Conservation (phyloP, 805 yeast species). For the Tetrapisispora nanseiensis region DNA sequence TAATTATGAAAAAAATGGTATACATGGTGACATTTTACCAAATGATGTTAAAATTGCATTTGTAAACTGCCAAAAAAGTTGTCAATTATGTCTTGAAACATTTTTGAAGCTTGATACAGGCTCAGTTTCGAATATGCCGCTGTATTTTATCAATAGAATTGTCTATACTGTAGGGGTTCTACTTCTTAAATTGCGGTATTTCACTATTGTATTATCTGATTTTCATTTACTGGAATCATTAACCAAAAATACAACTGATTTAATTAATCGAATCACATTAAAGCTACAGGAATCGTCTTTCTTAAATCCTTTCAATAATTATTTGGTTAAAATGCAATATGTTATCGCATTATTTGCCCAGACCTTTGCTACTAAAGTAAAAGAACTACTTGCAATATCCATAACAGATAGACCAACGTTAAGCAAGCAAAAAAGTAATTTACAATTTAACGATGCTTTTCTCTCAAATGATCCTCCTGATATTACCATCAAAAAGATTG, state of each 20-base stretch:
- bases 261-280: conserved; percentile 19
- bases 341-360: conserved; percentile 53
- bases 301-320: conserved; percentile 38
- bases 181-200: conserved; percentile 44
- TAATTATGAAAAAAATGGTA: conserved; percentile 2
- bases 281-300: conserved; percentile 22
- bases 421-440: not conserved
- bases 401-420: not conserved
- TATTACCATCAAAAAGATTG: not conserved
- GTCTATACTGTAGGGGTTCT: conserved; percentile 56
- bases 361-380: conserved; percentile 38
- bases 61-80: conserved; percentile 43
- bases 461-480: not conserved
- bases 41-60: conserved; percentile 34
- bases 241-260: conserved; percentile 36
- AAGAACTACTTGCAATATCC: not conserved
- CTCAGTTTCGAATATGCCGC: conserved; percentile 45
- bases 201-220: conserved; percentile 43
- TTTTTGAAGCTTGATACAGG: conserved; percentile 36
- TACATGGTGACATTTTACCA: conserved; percentile 10
- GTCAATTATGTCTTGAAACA: conserved; percentile 41
- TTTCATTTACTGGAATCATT: conserved; percentile 36
- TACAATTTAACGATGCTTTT: conserved; percentile 2
- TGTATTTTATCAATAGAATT: conserved; percentile 45
- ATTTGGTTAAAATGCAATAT: conserved; percentile 43